Base-by-base conservation (phyloP, 441 rosid genomes). In the Theobroma grandiflorum region DNA sequence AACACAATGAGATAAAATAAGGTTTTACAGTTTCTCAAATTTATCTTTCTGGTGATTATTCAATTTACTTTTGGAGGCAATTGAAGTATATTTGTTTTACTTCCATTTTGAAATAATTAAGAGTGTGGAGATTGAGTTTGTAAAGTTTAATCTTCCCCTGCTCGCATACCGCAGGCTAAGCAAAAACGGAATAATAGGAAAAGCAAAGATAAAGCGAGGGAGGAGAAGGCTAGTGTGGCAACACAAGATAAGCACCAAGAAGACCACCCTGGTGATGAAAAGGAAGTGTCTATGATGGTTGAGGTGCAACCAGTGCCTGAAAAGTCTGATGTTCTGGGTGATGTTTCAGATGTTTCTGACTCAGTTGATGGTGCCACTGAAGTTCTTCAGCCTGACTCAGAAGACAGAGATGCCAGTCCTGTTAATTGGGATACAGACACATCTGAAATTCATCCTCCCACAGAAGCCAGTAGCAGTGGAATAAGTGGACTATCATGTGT, bases 111-210 rank as follows among this genome's bases (percentile, higher is more conserved):
- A 76, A 76, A 64, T 14, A 65, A 37, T 47, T 43, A 35, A 47
- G 74, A 52, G 11, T 61, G 45, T 49, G 49, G 49, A n/a, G 40
- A 47, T 2, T 62, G 43, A 22, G 52, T 42, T 42, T 47, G 61
- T 76, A 0, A 52, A 50, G 26, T 20, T 33, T 11, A 16, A 37
- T 50, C 49, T 75, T 49, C 18, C 52, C 75, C 33, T 80, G 33
- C 45, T 79, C 77, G 2, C 83, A 22, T 73, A 75, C 57, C 66
- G 55, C 83, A 97, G 98, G 92, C 93, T 33, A 97, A 95, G 90
- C 97, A 95, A 84, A 97, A 92, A 77, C 88, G 95, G 82, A 93
- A 92, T 79, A 97, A 88, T 84, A 92, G 96, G 69, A 95, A 88
- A 86, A 93, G 84, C 52, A 96, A 94, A 88, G 95, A 91, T 63